These are phyloP conservation scores for Tephrocybe rancida DNA, from an alignment of 768 basidiomycete species.

Conservation along the genomic window DNA sequence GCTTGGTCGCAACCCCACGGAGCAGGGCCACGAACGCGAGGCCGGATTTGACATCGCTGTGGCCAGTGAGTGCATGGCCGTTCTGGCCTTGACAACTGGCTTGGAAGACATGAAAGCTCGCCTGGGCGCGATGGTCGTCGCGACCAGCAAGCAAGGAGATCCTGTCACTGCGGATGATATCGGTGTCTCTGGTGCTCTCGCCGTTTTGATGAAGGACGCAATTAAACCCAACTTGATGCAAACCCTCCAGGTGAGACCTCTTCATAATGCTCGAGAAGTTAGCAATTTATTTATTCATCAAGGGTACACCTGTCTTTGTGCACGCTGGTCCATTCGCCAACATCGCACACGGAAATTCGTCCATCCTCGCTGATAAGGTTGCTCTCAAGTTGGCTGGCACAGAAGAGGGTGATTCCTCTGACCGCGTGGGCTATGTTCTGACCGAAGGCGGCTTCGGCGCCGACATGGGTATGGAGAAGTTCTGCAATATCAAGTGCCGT, in stretches of 20 bases:
- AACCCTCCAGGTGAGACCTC: constrained; percentile 69
- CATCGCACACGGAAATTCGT: constrained; percentile 98
- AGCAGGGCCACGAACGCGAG: constrained; percentile 85
- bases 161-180: constrained; percentile 96
- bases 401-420: constrained; percentile 84
- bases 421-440: constrained; percentile 90
- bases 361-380: constrained; percentile 95
- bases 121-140: constrained; percentile 96
- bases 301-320: constrained; percentile 98
- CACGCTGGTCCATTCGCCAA: constrained; percentile 99
- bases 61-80: constrained; percentile 98
- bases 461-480: constrained; percentile 99
- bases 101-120: constrained; percentile 90
- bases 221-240: constrained; percentile 99
- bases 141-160: constrained; percentile 87
- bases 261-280: not conserved
- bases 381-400: constrained; percentile 96
- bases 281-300: not conserved
- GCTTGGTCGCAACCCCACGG: constrained; percentile 87
- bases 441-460: constrained; percentile 99
- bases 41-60: constrained; percentile 98
- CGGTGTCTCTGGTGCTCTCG: constrained; percentile 92
- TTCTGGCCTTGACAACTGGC: constrained; percentile 87
- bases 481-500: constrained; percentile 99
- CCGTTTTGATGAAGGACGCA: constrained; percentile 97